Base-by-base conservation (phyloP, 192 early-diverging fungal genomes). In the Backusella tarrabulga region DNA sequence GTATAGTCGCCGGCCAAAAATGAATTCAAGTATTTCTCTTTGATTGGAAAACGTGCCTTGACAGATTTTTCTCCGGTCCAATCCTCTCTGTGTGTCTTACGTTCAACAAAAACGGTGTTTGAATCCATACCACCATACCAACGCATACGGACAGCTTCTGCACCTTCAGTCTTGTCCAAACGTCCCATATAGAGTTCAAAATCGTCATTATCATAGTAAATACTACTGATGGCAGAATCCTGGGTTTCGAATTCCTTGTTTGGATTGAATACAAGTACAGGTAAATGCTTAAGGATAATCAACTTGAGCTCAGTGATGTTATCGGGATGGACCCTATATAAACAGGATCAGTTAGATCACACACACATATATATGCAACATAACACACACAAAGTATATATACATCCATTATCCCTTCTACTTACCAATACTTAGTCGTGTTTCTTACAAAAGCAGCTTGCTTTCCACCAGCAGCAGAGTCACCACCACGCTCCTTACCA, bases 301-400 rank as follows among this genome's bases (percentile, higher is more conserved):
- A 94, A 90, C 83, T 99, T 99, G 75, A 99, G 91, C 82, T 97
- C 96, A 46, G 95, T 96, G 72, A 99, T 95, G 80, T 99, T 97
- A 83, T 98, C 97, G 6, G 93, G 93, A 81, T 98, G 98, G 11
- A 99, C 97, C 83, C 83, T 84, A 75, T 17, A 40, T 63, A 26
- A 19, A 72, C 32, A 54, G 40, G 21, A 40, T 60, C 19, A 52
- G 34, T 41, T 71, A 23, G n/a, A 23, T 40, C 36, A 32, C 32
- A 32, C 32, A 32, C 32, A 60, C 6, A 60, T 60, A 63, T 2
- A 63, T 63, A 50, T 5, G 19, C 42, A 19, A 15, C 17, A 44
- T 44, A n/a, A 17, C 15, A 29, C 66, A 32, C 63, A 23, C 29
- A 15, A 32, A 9, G 12, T 23, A 29, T 63, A 29, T 63, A 29